Conservation (phyloP, 768 basidiomycete genomes). For the Leccinum fibrillosum region DNA sequence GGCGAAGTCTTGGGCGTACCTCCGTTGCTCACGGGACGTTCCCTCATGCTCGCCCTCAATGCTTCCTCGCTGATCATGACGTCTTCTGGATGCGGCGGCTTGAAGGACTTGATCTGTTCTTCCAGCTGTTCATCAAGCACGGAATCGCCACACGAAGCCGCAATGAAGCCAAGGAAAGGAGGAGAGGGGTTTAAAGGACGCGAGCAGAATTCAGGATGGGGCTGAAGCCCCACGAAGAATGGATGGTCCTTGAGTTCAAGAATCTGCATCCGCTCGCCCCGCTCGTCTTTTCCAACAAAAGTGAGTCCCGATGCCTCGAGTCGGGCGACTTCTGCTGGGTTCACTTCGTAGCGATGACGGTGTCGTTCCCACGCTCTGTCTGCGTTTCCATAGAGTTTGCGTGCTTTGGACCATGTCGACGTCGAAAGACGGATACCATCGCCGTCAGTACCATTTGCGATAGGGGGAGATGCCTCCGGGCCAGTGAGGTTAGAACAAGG, state of each 20-base stretch:
- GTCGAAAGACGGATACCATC: slow-evolving; percentile 33
- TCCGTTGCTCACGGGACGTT: slow-evolving; percentile 26
- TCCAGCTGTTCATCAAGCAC: slow-evolving; percentile 69
- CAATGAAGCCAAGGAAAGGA: slow-evolving; percentile 93
- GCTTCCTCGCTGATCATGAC: slow-evolving; percentile 70
- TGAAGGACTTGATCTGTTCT: slow-evolving; percentile 57
- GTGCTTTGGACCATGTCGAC: slow-evolving; percentile 65
- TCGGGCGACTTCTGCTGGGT: slow-evolving; percentile 77
- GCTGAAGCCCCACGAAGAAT: slow-evolving; percentile 91
- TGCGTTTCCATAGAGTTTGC: slow-evolving; percentile 80
- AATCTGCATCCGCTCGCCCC: slow-evolving; percentile 96
- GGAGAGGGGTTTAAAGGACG: slow-evolving; percentile 97
- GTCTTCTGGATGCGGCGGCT: slow-evolving; percentile 72
- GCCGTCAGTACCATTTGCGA: slow-evolving; percentile 1
- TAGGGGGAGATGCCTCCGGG: slow-evolving; percentile 11
- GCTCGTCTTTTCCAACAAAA: slow-evolving; percentile 89
- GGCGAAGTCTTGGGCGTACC: slow-evolving; percentile 25
- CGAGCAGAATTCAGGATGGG: slow-evolving; percentile 98
- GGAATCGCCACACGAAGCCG: slow-evolving; percentile 61
- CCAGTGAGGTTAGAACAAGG: slow-evolving; percentile 27
- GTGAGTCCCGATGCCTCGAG: slow-evolving; percentile 70
- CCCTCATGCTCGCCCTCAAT: slow-evolving; percentile 39
- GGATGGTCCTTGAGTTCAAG: slow-evolving; percentile 90
- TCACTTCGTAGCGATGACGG: slow-evolving; percentile 94
- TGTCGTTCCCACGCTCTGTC: slow-evolving; percentile 93